phyloP scores from a whole-genome alignment of 306 rosid species.

The Sechiopsis laciniata region DNA sequence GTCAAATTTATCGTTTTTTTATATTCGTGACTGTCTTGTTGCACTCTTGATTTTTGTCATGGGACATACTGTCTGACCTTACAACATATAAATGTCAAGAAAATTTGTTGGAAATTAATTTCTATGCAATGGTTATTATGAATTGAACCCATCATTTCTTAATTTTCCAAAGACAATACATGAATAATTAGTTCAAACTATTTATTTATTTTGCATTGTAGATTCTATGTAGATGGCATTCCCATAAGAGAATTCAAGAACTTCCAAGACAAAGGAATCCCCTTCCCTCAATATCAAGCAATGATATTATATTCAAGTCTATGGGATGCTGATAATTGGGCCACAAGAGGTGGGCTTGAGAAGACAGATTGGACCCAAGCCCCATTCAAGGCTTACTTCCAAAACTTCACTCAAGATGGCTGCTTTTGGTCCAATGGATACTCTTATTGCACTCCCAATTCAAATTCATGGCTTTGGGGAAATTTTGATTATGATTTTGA shows the following conservation, averaged over 20 bases:
- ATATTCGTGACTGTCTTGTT: no score
- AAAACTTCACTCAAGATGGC: slow-evolving; percentile 38
- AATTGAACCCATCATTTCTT: no score
- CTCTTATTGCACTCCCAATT: slow-evolving; percentile 40
- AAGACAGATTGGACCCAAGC: slow-evolving; percentile 69
- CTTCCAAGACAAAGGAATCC: slow-evolving; percentile 38
- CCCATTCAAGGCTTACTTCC: slow-evolving; percentile 56
- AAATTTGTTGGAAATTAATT: no score
- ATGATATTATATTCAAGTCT: slow-evolving; percentile 60
- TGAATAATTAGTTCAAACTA: no score
- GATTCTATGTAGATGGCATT: slow-evolving; percentile 52
- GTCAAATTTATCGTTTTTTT: no score
- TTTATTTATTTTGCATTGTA: slow-evolving; percentile 21
- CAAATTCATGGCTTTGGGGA: slow-evolving; percentile 37
- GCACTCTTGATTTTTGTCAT: no score
- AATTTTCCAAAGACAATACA: no score
- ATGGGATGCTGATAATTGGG: slow-evolving; percentile 77
- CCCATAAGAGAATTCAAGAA: slow-evolving; percentile 72
- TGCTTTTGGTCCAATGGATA: slow-evolving; percentile 44
- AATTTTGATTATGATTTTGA: slow-evolving; percentile 35
- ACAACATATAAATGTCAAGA: no score
- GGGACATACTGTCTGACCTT: no score
- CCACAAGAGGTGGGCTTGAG: slow-evolving; percentile 75
- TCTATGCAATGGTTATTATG: no score
- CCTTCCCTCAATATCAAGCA: slow-evolving; percentile 47